Conservation (phyloP, 345 rosid species). For the Dipteronia dyeriana region DNA sequence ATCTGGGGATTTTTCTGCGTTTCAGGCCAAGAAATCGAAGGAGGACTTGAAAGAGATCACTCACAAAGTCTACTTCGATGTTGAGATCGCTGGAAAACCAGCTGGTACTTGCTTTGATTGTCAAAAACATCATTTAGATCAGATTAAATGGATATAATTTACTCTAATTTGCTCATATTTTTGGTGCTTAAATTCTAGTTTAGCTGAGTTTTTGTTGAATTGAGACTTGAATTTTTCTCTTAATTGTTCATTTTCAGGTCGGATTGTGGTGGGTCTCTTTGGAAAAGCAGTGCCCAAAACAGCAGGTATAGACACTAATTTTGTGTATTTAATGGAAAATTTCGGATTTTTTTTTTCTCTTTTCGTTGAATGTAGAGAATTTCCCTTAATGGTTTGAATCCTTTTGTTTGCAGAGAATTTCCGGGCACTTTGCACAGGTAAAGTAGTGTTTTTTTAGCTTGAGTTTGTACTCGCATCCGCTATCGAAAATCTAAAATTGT, state of each 20-base stretch:
- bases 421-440: constrained; percentile 97
- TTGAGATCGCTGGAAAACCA: constrained; percentile 84
- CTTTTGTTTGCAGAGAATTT: constrained; percentile 76
- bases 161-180: no score
- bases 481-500: not conserved
- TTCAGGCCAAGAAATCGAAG: constrained; percentile 72
- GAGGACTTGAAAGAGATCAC: constrained; percentile 72
- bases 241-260: constrained; percentile 49
- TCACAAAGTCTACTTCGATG: constrained; percentile 88
- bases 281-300: constrained; percentile 96
- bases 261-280: constrained; percentile 80
- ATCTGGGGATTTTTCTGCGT: not conserved
- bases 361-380: not conserved
- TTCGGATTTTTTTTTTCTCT: not conserved
- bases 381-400: constrained; percentile 18
- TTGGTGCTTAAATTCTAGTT: no score
- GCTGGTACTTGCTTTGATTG: constrained; percentile 60
- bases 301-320: constrained; percentile 46
- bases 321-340: not conserved
- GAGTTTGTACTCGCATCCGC: not conserved
- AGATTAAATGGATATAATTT: no score
- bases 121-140: not conserved
- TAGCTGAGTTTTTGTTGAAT: not conserved
- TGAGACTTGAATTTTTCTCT: not conserved
- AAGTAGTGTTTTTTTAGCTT: not conserved